A percentile compares a stretch with the other conserved stretches of the same genome.
These are phyloP conservation scores for Amanita thiersii DNA, from an alignment of 768 basidiomycete genomes.

Conservation along the genomic window DNA sequence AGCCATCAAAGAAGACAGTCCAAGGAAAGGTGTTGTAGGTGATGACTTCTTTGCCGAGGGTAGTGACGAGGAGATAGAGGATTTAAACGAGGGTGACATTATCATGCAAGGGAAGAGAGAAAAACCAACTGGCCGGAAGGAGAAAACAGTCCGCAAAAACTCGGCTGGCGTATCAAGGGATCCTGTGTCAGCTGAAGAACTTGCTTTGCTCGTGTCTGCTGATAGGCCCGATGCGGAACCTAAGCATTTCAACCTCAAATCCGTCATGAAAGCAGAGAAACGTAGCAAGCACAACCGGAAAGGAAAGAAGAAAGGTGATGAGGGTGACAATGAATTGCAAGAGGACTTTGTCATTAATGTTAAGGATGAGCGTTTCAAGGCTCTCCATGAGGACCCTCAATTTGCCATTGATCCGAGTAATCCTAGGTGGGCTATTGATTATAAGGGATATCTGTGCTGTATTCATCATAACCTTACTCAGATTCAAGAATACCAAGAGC, in stretches of 20 bases:
- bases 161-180: not conserved
- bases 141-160: slow-evolving; percentile 8
- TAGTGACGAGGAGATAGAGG: slow-evolving; percentile 29
- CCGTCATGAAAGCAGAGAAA: slow-evolving; percentile 84
- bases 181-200: slow-evolving; percentile 39
- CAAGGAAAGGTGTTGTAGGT: slow-evolving; percentile 16
- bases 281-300: slow-evolving; percentile 21
- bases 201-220: slow-evolving; percentile 52
- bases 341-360: slow-evolving; percentile 80
- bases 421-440: slow-evolving; percentile 63
- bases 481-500: slow-evolving; percentile 88
- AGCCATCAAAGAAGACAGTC: slow-evolving; percentile 14
- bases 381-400: slow-evolving; percentile 79
- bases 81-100: slow-evolving; percentile 10
- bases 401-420: slow-evolving; percentile 96
- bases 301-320: slow-evolving; percentile 34
- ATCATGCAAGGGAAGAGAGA: slow-evolving; percentile 15
- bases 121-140: slow-evolving; percentile 16
- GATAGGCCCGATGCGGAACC: slow-evolving; percentile 47
- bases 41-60: slow-evolving; percentile 79
- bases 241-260: slow-evolving; percentile 86
- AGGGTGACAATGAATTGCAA: slow-evolving; percentile 61
- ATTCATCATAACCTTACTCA: slow-evolving; percentile 21
- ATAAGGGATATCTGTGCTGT: not conserved
- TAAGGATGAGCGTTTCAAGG: slow-evolving; percentile 82